Base-by-base conservation (phyloP, 768 basidiomycete genomes). In the Sarcodon sp. region DNA sequence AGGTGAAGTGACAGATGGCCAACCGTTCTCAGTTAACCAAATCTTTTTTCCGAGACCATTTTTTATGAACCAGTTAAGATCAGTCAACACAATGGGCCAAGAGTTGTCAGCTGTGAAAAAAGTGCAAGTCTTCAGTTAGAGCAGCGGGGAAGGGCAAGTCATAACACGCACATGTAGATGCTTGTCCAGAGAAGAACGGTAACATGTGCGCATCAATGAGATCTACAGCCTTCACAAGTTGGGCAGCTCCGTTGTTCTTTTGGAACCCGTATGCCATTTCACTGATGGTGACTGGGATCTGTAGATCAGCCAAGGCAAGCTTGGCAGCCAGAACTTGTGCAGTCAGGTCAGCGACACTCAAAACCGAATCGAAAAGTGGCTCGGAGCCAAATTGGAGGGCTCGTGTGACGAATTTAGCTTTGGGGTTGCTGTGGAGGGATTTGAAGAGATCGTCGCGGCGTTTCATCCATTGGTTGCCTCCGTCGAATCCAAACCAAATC, bases 41-140 rank as follows among this genome's bases (percentile, higher is more conserved):
- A 86, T 82, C 63, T 87, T 87, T 68, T 86, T 86, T 9, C 75
- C 76, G 33, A 72, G 57, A 4, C 75, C 77, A 47, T 80, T 69
- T 15, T 66, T 57, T 35, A 80, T 69, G 56, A 87, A 87, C 76
- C 79, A 87, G 50, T 82, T 60, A 48, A 84, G 58, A 57, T 87
- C 82, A 1, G 55, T 59, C 50, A 66, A 44, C 0, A 86, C 76
- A 31, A 79, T 64, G 1, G 80, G 75, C 82, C 83, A 85, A 1
- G 83, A 71, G n/a, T 68, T 57, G 39, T 68, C 69, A 3, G 76
- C 84, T 75, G 53, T 53, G 31, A 54, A 35, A 3, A 21, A 2
- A 27, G 11, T 11, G n/a, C 9, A 56, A n/a, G 35, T 49, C 33
- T 9, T 3, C 39, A 2, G 44, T 32, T 16, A 36, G 21, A 27